phyloP scores from a whole-genome alignment of 108 stramenopile species.

The Tribonema minus region DNA sequence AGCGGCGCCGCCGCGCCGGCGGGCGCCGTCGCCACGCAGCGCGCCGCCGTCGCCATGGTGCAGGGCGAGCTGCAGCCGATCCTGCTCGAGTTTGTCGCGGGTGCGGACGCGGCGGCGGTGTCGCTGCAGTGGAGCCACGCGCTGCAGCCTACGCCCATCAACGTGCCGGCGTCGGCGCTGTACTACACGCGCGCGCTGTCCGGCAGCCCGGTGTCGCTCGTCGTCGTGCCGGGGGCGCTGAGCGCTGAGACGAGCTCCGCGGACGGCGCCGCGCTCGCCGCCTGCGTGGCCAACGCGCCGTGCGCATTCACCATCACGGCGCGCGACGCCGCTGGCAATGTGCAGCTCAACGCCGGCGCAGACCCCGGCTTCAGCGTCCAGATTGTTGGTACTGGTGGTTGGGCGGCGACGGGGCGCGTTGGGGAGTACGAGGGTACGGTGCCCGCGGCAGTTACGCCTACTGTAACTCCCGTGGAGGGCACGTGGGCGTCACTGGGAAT shows the following conservation, averaged over 20 bases:
- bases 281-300: constrained; percentile 54
- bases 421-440: no score
- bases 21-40: constrained; percentile 6
- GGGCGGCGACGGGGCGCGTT: constrained; percentile 64
- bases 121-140: constrained; percentile 50
- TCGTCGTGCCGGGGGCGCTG: constrained; percentile 50
- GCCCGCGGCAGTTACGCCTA: no score
- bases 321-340: constrained; percentile 59
- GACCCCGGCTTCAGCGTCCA: constrained; percentile 57
- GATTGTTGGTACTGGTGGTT: constrained; percentile 64
- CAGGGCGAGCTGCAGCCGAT: constrained; percentile 53
- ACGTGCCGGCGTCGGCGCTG: constrained; percentile 57
- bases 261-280: constrained; percentile 55
- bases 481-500: constrained; percentile 11
- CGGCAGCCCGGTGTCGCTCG: constrained; percentile 38
- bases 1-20: not conserved
- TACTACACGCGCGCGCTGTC: constrained; percentile 61
- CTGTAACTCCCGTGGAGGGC: no score
- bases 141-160: not conserved
- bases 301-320: constrained; percentile 63
- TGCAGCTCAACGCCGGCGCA: constrained; percentile 59
- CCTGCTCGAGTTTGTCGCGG: constrained; percentile 56
- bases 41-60: constrained; percentile 11
- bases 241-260: constrained; percentile 48
- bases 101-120: constrained; percentile 53